Evolutionary conservation across 148 eudicot genomes (phyloP).

Genomic region (Pouteria glomerata): DNA sequence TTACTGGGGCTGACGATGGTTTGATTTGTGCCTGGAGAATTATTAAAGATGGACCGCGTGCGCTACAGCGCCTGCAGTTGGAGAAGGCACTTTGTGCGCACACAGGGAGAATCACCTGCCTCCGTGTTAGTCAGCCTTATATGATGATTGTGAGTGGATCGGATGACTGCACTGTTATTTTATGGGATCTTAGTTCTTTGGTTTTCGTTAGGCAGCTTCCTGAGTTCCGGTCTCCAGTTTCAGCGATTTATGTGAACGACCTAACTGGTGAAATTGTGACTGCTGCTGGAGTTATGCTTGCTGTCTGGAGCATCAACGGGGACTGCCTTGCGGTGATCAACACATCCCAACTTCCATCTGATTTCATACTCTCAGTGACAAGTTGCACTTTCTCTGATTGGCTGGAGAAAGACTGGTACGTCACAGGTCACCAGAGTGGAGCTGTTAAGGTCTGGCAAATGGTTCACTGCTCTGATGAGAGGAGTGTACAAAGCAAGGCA

Average conservation of each 20-base stretch:
- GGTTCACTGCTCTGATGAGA: conserved; percentile 59
- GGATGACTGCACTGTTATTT: conserved; percentile 78
- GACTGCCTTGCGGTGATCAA: conserved; percentile 84
- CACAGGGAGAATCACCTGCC: conserved; percentile 67
- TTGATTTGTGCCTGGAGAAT: conserved; percentile 87
- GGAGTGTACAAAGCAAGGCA: conserved; percentile 31
- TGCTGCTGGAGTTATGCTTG: conserved; percentile 83
- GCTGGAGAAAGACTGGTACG: conserved; percentile 84
- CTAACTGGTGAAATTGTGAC: conserved; percentile 81
- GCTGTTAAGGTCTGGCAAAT: conserved; percentile 87
- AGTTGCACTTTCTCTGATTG: conserved; percentile 78
- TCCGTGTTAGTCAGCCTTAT: conserved; percentile 83
- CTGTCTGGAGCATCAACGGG: conserved; percentile 89
- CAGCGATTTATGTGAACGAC: conserved; percentile 79
- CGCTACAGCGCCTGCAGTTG: conserved; percentile 43
- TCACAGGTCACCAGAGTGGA: conserved; percentile 93
- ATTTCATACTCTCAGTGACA: conserved; percentile 69
- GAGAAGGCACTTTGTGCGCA: conserved; percentile 82
- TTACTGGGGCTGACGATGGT: conserved; percentile 87
- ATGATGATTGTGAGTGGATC: conserved; percentile 95
- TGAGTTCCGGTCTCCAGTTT: conserved; percentile 81
- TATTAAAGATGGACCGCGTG: conserved; percentile 52
- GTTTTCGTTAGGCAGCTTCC: conserved; percentile 82
- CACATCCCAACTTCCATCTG: conserved; percentile 92
- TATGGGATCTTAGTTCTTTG: conserved; percentile 92